Evolutionary conservation across 1,284 basidiomycete genomes (phyloP).

Genomic region (Papiliotrema nemorosa): DNA sequence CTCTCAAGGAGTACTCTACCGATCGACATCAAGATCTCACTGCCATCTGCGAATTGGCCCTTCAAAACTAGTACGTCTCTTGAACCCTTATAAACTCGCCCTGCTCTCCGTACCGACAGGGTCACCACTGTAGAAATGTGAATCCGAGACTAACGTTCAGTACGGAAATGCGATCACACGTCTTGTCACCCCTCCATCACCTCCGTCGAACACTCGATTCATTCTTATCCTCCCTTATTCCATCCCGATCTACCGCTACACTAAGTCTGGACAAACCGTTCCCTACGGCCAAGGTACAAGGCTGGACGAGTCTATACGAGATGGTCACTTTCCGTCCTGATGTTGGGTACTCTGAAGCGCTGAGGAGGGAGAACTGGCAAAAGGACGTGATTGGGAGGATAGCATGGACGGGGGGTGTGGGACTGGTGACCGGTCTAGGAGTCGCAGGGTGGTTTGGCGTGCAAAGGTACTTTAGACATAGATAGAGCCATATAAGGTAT

Average conservation of each 20-base stretch:
- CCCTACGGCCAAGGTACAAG: slow-evolving; percentile 55
- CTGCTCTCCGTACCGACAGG: not conserved
- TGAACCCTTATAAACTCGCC: not conserved
- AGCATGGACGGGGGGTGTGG: not conserved
- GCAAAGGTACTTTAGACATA: not conserved
- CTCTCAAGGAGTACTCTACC: slow-evolving; percentile 72
- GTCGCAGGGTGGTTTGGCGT: not conserved
- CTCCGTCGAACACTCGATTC: slow-evolving; percentile 75
- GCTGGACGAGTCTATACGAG: slow-evolving; percentile 90
- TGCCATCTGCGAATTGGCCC: slow-evolving; percentile 86
- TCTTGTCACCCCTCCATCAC: slow-evolving; percentile 75
- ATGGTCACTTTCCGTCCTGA: slow-evolving; percentile 98
- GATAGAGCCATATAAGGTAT: not conserved
- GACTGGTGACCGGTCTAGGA: not conserved
- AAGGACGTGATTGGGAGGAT: slow-evolving; percentile 28
- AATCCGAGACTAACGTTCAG: too few relatives aligned
- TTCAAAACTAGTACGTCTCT: slow-evolving; percentile 84
- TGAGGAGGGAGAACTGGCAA: slow-evolving; percentile 46
- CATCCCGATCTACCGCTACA: slow-evolving; percentile 55
- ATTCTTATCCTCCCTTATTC: slow-evolving; percentile 59
- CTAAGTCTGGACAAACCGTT: slow-evolving; percentile 42
- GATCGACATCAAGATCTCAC: slow-evolving; percentile 80
- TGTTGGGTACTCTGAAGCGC: slow-evolving; percentile 68
- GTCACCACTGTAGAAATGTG: not conserved
- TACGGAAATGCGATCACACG: slow-evolving; percentile 89